These are phyloP conservation scores for Euphorbia lathyris DNA, from an alignment of 345 rosid species.

Conservation along the genomic window DNA sequence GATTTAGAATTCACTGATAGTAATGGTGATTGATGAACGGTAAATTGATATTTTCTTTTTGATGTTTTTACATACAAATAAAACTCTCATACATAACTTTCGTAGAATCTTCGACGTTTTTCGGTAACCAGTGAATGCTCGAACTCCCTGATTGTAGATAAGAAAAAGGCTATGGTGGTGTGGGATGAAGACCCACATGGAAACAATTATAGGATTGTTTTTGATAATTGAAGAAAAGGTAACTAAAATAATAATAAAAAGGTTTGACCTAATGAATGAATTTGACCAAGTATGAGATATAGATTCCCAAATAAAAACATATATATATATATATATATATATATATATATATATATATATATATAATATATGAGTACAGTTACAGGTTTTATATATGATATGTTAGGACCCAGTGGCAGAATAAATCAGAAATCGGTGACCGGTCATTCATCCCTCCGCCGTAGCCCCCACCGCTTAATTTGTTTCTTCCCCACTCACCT, in stretches of 20 bases:
- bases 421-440: constrained; percentile 2
- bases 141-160: too few species aligned
- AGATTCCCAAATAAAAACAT: constrained; percentile 14
- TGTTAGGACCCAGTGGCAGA: constrained; percentile 1
- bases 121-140: too few species aligned
- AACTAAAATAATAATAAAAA: constrained; percentile 17
- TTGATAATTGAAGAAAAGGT: background rate
- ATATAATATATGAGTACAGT: background rate
- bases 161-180: background rate
- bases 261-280: constrained; percentile 8
- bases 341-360: too few species aligned
- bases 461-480: background rate
- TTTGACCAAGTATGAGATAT: constrained; percentile 2
- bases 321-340: background rate
- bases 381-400: background rate
- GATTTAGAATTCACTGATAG: too few species aligned
- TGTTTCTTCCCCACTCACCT: background rate
- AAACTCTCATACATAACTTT: too few species aligned
- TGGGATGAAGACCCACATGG: background rate
- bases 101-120: too few species aligned
- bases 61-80: too few species aligned
- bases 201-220: background rate
- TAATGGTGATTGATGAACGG: too few species aligned
- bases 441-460: background rate
- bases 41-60: too few species aligned